Evolutionary conservation across 768 basidiomycete species (phyloP).

Genomic region (Lactarius indigo): DNA sequence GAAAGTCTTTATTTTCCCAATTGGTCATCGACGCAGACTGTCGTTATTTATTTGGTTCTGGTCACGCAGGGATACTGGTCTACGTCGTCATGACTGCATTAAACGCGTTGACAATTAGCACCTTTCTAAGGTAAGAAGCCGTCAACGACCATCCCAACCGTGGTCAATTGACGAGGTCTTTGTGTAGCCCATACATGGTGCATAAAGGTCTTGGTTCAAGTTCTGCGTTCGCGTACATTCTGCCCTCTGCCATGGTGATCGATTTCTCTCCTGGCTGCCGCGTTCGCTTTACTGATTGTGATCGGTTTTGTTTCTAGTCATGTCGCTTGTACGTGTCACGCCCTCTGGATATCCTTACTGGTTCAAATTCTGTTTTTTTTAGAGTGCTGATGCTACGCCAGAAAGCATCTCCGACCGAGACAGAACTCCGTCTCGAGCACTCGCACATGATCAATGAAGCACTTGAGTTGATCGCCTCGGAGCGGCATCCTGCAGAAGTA

Average conservation of each 20-base stretch:
- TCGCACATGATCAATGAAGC: too few species aligned
- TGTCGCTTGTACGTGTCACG: conserved; percentile 14
- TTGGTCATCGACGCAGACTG: not conserved
- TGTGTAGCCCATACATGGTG: not conserved
- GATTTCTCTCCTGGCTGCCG: not conserved
- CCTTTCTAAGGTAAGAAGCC: conserved; percentile 14
- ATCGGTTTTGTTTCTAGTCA: not conserved
- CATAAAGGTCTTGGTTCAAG: not conserved
- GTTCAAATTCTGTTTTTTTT: too few species aligned
- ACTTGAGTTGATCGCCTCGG: too few species aligned
- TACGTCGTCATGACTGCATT: too few species aligned
- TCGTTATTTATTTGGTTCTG: not conserved
- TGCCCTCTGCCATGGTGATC: conserved; percentile 21
- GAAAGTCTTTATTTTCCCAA: conserved; percentile 3
- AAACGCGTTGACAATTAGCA: conserved; percentile 17
- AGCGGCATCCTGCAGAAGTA: not conserved
- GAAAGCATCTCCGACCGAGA: too few species aligned
- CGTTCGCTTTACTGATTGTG: not conserved
- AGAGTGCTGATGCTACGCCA: too few species aligned
- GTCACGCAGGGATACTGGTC: too few species aligned
- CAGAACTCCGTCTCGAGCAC: too few species aligned
- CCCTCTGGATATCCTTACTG: too few species aligned
- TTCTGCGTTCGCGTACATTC: conserved; percentile 20
- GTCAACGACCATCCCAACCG: not conserved
- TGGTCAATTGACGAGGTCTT: not conserved